Conservation (phyloP, 2,329 filamentous ascomycete genomes). For the Colletotrichum euphorbiae region DNA sequence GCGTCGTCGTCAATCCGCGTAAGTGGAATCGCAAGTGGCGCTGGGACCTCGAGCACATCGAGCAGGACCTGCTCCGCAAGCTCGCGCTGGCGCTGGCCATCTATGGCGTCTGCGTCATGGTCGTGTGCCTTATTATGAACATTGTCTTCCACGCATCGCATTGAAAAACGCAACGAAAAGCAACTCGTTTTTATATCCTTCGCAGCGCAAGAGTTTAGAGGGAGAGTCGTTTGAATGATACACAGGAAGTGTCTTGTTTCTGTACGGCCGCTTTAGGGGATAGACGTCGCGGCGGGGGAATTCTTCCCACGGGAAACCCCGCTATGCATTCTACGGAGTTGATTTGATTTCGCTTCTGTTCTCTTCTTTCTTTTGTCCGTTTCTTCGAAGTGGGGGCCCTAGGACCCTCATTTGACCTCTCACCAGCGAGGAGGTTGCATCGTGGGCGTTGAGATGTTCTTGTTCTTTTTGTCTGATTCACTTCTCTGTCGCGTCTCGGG, state of each 20-base stretch:
- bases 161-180: conserved; percentile 49
- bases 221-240: conserved; percentile 20
- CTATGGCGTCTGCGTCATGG: conserved; percentile 91
- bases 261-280: conserved; percentile 26
- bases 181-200: neutral
- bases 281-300: conserved; percentile 13
- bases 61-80: conserved; percentile 74
- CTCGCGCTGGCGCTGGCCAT: conserved; percentile 80
- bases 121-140: conserved; percentile 87
- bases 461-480: neutral
- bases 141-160: conserved; percentile 79
- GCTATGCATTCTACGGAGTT: conserved; percentile 29
- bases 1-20: conserved; percentile 50
- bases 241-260: neutral
- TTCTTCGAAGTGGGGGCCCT: neutral
- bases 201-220: conserved; percentile 16
- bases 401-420: neutral
- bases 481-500: neutral
- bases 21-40: conserved; percentile 68
- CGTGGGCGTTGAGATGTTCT: conserved; percentile 13
- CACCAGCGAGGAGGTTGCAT: conserved; percentile 28
- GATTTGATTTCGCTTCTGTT: neutral
- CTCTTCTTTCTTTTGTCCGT: neutral
- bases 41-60: conserved; percentile 72
- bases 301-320: conserved; percentile 5